Conservation (phyloP, 2,329 filamentous ascomycete species). For the Fusarium humuli region DNA sequence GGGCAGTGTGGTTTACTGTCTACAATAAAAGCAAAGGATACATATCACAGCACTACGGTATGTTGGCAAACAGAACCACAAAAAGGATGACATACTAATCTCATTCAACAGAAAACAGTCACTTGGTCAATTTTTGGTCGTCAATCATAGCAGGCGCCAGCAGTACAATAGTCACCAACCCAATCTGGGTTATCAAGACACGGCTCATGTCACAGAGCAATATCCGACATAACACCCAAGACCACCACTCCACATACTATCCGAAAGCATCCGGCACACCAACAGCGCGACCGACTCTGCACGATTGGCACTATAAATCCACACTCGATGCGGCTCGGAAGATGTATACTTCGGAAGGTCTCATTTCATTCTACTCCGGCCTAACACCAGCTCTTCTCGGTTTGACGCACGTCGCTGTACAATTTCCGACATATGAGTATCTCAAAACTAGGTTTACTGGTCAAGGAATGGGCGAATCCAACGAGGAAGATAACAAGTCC, state of each 20-base stretch:
- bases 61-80: constrained; percentile 13
- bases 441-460: constrained; percentile 93
- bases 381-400: constrained; percentile 92
- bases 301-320: constrained; percentile 92
- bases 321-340: constrained; percentile 93
- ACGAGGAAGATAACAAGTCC: constrained; percentile 53
- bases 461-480: constrained; percentile 80
- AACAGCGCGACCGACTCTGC: constrained; percentile 65
- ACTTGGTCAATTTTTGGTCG: constrained; percentile 86
- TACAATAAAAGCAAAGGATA: constrained; percentile 90
- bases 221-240: constrained; percentile 53
- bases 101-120: constrained; percentile 71
- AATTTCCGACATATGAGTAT: constrained; percentile 96
- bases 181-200: constrained; percentile 99
- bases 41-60: constrained; percentile 75
- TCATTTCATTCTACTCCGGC: constrained; percentile 94
- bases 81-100: constrained; percentile 21
- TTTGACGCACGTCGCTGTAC: constrained; percentile 93
- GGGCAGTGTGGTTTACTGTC: constrained; percentile 97
- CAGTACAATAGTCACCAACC: constrained; percentile 94
- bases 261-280: constrained; percentile 65
- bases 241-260: constrained; percentile 56
- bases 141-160: constrained; percentile 91
- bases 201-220: constrained; percentile 93
- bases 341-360: constrained; percentile 92